Conservation (phyloP, 768 basidiomycete genomes). For the Naganishia vaughanmartiniae region DNA sequence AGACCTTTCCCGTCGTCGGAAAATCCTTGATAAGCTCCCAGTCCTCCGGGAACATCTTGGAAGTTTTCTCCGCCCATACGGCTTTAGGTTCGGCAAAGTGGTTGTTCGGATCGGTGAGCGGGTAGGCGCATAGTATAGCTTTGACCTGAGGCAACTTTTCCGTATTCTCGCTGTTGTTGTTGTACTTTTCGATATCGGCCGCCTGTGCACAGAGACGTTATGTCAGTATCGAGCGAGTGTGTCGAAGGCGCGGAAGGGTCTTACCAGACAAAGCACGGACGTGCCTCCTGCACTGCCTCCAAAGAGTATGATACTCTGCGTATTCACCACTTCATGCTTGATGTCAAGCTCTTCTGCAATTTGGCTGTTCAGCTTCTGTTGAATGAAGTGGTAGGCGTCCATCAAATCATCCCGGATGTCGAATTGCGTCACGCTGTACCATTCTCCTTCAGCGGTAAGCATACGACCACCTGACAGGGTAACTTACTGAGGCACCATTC, state of each 20-base stretch:
- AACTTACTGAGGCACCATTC: conserved; percentile 30
- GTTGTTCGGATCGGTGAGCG: conserved; percentile 18
- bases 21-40: conserved; percentile 21
- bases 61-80: background rate
- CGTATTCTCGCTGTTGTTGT: background rate
- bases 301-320: background rate
- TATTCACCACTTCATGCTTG: background rate
- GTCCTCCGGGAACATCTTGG: conserved; percentile 16
- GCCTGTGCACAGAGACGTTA: background rate
- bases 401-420: conserved; percentile 30
- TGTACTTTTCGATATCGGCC: conserved; percentile 14
- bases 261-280: conserved; percentile 1
- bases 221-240: too few species aligned
- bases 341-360: background rate
- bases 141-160: background rate
- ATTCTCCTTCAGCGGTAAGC: background rate
- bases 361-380: background rate
- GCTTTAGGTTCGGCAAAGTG: conserved; percentile 1
- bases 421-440: conserved; percentile 13
- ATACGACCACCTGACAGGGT: background rate
- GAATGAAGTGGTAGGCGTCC: conserved; percentile 30
- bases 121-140: conserved; percentile 11
- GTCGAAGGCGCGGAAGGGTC: background rate
- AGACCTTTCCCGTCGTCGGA: background rate
- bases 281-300: conserved; percentile 21